Evolutionary conservation across 176 grass and related monocot genomes (phyloP).

Genomic region (Lolium multiflorum): DNA sequence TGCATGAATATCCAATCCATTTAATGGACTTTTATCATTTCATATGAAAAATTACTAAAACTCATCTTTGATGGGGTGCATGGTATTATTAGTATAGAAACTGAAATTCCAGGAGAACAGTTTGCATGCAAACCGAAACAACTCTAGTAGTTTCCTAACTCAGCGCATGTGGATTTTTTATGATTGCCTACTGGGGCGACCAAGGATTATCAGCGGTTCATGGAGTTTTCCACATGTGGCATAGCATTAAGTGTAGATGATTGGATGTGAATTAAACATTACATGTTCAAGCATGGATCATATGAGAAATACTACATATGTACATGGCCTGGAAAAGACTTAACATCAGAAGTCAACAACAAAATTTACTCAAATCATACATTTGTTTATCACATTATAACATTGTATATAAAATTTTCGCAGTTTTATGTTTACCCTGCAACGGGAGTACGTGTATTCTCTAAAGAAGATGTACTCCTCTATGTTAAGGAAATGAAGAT

Average conservation of each 20-base stretch:
- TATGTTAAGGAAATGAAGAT: constrained; percentile 45
- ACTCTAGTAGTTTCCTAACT: neutral
- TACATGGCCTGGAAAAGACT: neutral
- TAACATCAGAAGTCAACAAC: neutral
- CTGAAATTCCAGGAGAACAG: neutral
- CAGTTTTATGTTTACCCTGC: constrained; percentile 48
- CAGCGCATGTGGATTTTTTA: too few species aligned
- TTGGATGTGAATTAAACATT: neutral
- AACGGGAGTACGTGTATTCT: constrained; percentile 20
- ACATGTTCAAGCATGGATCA: neutral
- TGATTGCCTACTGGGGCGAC: too few species aligned
- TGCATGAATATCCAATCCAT: neutral
- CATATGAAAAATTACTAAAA: neutral
- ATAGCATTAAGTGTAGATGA: neutral
- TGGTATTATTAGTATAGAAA: neutral
- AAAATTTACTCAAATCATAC: neutral
- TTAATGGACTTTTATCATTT: neutral
- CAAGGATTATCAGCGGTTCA: neutral
- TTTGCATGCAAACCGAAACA: neutral
- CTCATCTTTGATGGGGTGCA: neutral
- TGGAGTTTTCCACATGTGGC: neutral
- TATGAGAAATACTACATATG: neutral
- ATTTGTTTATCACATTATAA: neutral
- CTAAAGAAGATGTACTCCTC: constrained; percentile 51
- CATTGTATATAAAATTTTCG: neutral